Conservation (phyloP, 257 asterid species). For the Solanum acaule region DNA sequence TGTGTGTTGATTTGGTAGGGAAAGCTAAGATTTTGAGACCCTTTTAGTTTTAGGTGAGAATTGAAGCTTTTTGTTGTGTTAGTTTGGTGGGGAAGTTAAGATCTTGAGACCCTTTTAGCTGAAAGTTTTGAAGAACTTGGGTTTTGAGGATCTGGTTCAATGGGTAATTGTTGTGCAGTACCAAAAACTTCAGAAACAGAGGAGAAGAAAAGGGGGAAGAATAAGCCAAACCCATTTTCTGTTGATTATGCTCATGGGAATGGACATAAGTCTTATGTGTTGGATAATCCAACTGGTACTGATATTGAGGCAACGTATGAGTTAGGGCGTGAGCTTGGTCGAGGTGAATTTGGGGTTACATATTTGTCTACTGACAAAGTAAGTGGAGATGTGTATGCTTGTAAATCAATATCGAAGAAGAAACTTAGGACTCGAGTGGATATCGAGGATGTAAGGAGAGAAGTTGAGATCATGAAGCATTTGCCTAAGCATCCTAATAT, state of each 20-base stretch:
- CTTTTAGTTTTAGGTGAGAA: not conserved
- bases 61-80: not conserved
- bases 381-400: conserved; percentile 27
- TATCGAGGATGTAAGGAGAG: conserved; percentile 47
- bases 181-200: conserved; percentile 17
- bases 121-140: not conserved
- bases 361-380: conserved; percentile 35
- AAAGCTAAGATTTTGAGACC: not conserved
- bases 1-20: not conserved
- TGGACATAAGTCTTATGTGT: conserved; percentile 25
- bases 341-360: conserved; percentile 45
- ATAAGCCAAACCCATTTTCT: conserved; percentile 35
- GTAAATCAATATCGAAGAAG: conserved; percentile 45
- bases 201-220: conserved; percentile 17
- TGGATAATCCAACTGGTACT: conserved; percentile 34
- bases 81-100: not conserved
- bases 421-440: conserved; percentile 36
- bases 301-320: conserved; percentile 28
- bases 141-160: not conserved
- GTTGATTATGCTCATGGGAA: conserved; percentile 19
- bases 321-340: conserved; percentile 38
- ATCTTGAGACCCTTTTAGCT: not conserved
- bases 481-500: conserved; percentile 34
- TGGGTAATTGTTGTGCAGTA: conserved; percentile 39
- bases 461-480: conserved; percentile 43